These are phyloP conservation scores for Trichosanthes truncata DNA, from an alignment of 306 rosid species.

Conservation along the genomic window DNA sequence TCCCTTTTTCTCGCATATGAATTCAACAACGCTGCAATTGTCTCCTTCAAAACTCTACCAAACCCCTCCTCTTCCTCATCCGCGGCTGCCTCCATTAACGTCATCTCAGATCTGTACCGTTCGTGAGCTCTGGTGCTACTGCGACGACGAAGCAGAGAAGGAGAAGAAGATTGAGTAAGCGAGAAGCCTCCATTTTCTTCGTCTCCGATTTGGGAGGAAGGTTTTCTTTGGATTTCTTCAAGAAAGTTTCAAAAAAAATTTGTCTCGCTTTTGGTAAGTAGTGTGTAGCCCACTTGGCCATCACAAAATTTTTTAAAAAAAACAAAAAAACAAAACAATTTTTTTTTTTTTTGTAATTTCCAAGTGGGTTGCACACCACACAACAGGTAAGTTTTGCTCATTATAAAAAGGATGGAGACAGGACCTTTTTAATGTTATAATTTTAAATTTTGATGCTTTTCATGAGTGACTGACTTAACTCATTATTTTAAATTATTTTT, in stretches of 20 bases:
- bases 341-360: too few relatives aligned
- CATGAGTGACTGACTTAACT: too few relatives aligned
- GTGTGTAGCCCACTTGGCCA: too few relatives aligned
- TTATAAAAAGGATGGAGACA: not conserved
- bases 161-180: conserved; percentile 6
- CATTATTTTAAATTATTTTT: too few relatives aligned
- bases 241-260: not conserved
- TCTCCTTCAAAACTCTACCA: conserved; percentile 60
- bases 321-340: too few relatives aligned
- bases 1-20: conserved; percentile 59
- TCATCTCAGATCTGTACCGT: conserved; percentile 66
- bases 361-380: too few relatives aligned
- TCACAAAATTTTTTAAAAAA: too few relatives aligned
- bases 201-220: not conserved
- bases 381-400: too few relatives aligned
- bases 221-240: not conserved
- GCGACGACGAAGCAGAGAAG: conserved; percentile 10
- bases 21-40: conserved; percentile 59
- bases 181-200: not conserved
- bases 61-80: conserved; percentile 37
- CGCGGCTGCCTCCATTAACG: conserved; percentile 56
- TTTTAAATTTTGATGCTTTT: not conserved
- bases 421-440: not conserved
- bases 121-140: conserved; percentile 33
- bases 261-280: not conserved